Conservation (phyloP, 106 monocot genomes). For the Acorus calamus region DNA sequence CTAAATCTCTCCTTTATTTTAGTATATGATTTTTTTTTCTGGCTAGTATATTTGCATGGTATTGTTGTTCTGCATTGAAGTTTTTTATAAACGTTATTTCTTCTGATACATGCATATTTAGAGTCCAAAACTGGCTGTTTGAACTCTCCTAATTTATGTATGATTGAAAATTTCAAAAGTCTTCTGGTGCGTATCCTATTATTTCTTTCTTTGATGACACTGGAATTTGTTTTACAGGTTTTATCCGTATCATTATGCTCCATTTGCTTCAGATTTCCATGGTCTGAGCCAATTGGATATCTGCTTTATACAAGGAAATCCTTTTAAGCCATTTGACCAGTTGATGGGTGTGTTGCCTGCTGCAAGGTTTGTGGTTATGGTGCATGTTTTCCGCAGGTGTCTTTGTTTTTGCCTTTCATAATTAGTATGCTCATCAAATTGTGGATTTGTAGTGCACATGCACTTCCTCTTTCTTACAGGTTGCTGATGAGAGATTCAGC, state of each 20-base stretch:
- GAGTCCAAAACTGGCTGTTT: no score
- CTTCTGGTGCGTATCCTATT: not conserved
- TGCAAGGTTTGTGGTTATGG: slow-evolving; percentile 48
- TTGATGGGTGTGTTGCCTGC: slow-evolving; percentile 93
- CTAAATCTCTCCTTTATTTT: not conserved
- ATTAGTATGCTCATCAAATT: not conserved
- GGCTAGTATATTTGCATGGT: no score
- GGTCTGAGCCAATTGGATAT: slow-evolving; percentile 76
- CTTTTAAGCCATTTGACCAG: slow-evolving; percentile 98
- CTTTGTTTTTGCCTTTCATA: not conserved
- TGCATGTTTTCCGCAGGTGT: not conserved
- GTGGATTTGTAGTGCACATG: slow-evolving; percentile 43
- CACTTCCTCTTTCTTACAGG: slow-evolving; percentile 64
- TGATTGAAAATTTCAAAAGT: no score
- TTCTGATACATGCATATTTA: no score
- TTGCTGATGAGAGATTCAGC: slow-evolving; percentile 69
- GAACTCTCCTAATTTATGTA: no score
- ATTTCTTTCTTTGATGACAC: not conserved
- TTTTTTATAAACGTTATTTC: no score
- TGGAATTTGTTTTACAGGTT: slow-evolving; percentile 45
- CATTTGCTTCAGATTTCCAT: slow-evolving; percentile 98
- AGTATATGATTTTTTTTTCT: no score
- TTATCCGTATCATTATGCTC: slow-evolving; percentile 99
- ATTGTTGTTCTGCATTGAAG: no score
- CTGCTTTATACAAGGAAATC: slow-evolving; percentile 78